Evolutionary conservation across 225 moss, liverwort and hornwort species (phyloP), one percentile per base, ranked within the genome.

Genomic region (Lunularia cruciata): DNA sequence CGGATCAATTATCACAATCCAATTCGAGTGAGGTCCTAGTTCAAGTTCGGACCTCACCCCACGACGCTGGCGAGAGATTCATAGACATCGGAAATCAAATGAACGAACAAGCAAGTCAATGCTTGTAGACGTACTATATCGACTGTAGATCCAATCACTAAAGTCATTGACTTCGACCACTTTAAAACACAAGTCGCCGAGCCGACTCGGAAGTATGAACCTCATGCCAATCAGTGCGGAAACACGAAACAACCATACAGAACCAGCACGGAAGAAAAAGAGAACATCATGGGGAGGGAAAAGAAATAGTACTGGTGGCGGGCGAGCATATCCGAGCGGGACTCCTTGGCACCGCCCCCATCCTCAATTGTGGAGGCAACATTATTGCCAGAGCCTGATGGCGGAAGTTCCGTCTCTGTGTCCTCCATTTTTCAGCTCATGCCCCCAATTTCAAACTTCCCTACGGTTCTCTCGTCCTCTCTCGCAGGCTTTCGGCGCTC

Each of bases 241-340:
- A n/a, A n/a, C 4, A 63, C n/a, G 2, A 64, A 67, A 64, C 64
- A 33, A 20, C 16, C 22, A 65, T 6, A 65, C 19, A 28, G 12
- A 47, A 30, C 7, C 5, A 49, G 13, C 45, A 49, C 3, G 13
- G 13, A 68, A 51, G 15, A n/a, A 45, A 38, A 31, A 39, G 28
- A 64, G 18, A 27, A 51, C 43, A 40, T 16, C 26, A 59, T 30
- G 14, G 28, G 38, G 57, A 62, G 19, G 67, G 61, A 22, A 15
- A 67, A 25, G 69, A 69, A 22, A 16, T 61, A 74, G 7, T 86
- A 92, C 95, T 77, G 81, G 60, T 95, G 95, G 42, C 95, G 90
- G 54, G 85, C 73, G 56, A 92, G 92, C 81, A 95, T 88, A 23
- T 92, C 95, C 9, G 92, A 83, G 54, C 95, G 90, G 68, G 84